Base-by-base conservation (phyloP, 2,329 filamentous ascomycete genomes). In the Paracoccidioides brasiliensis region DNA sequence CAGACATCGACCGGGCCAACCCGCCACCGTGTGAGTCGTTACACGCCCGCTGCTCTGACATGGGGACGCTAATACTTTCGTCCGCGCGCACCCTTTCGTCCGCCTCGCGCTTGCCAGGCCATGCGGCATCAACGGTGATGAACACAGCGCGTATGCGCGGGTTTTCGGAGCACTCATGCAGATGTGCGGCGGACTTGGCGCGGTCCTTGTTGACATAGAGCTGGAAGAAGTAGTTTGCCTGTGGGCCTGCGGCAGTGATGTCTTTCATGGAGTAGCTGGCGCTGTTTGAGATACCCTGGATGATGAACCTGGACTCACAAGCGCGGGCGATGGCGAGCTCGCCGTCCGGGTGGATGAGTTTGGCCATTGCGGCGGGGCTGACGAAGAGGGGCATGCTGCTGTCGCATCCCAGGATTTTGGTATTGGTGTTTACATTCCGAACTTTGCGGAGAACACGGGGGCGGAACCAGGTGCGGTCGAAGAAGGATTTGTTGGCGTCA, bases 341-440 rank as follows among this genome's bases (percentile, higher is more conserved):
- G n/a, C 83, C 84, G 32, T 83, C 77, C 0, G 78, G 76, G 62
- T 86, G 82, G 49, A 83, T 80, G 55, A 85, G 67, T 52, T 75
- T 77, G 3, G 80, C 82, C 78, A 85, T 82, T 2, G 81, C 81
- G 1, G 83, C 81, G 0, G 83, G 83, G 38, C 80, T 78, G 58
- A 80, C 78, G 64, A 85, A 85, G 33, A 86, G 72, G 0, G 83
- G 83, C 3, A 81, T 70, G 35, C 70, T 72, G 56, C 78, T 73
- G 4, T 70, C 64, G 35, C 74, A 67, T 0, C 81, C 81, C 0
- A 86, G 70, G 37, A 86, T 80, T 8, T 68, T 76, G 1, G 80
- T 77, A 3, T 64, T 64, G 0, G 78, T 76, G 61, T 76, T 69
- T 5, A 82, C 77, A 6, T 67, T 59, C 14, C 75, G 73, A 4